Evolutionary conservation across 2,329 filamentous ascomycete species (phyloP).

Genomic region (Penicillium sp.): DNA sequence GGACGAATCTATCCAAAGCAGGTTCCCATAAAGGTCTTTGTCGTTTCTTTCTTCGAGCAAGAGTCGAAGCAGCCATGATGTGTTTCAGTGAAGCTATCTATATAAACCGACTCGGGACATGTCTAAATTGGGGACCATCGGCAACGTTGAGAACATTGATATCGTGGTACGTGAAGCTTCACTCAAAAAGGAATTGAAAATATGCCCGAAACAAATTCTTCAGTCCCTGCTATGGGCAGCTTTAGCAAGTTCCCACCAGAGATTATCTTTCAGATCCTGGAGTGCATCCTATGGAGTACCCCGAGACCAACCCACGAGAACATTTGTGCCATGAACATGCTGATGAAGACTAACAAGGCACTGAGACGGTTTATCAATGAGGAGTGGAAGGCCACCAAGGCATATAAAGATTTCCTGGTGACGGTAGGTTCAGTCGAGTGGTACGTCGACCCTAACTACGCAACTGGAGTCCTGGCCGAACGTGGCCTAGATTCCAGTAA

Average conservation of each 20-base stretch:
- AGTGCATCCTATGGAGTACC: not conserved
- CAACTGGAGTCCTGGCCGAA: not conserved
- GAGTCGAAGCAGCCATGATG: not conserved
- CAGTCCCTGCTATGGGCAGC: not conserved
- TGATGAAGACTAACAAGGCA: not conserved
- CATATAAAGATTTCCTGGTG: not conserved
- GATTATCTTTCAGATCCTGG: slow-evolving; percentile 10
- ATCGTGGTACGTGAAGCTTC: not conserved
- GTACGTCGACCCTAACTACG: not conserved
- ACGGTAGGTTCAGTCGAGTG: not conserved
- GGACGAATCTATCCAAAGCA: not conserved
- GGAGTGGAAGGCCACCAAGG: not conserved
- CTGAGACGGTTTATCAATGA: not conserved
- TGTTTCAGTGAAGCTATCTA: not conserved
- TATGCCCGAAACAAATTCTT: not conserved
- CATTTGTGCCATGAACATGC: slow-evolving; percentile 3
- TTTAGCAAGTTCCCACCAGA: slow-evolving; percentile 10
- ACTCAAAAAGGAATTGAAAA: not conserved
- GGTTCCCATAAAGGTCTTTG: not conserved
- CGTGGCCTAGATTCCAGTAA: not conserved
- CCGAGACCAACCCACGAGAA: slow-evolving; percentile 5
- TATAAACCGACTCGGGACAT: not conserved
- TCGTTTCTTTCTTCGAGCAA: not conserved
- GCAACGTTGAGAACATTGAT: not conserved
- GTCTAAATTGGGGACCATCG: not conserved